Conservation (phyloP, 2,329 filamentous ascomycete genomes). For the Scorias spongiosa region DNA sequence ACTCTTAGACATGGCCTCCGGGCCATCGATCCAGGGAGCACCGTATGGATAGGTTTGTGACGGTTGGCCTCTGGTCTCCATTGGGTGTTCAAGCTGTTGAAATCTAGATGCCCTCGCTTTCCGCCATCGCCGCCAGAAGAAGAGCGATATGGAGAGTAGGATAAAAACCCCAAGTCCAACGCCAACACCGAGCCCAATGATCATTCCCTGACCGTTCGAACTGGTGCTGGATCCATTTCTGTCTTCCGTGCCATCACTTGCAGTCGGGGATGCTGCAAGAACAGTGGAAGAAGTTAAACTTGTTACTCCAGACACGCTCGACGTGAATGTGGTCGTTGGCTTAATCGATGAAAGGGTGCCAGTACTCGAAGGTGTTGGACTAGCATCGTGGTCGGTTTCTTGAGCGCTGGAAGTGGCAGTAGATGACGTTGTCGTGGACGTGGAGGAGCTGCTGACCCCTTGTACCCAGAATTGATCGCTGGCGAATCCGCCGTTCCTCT, state of each 20-base stretch:
- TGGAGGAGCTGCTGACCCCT: background rate
- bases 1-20: background rate
- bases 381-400: background rate
- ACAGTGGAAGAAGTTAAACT: background rate
- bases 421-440: background rate
- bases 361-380: background rate
- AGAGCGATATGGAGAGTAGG: background rate
- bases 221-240: background rate
- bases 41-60: background rate
- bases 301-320: background rate
- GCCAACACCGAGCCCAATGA: background rate
- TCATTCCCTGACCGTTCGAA: background rate
- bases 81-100: background rate
- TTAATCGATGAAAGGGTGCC: background rate
- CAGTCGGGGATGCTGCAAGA: background rate
- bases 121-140: background rate
- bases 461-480: background rate
- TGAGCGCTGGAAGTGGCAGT: background rate
- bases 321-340: background rate
- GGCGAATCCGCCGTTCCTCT: background rate
- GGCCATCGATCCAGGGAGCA: background rate
- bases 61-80: background rate
- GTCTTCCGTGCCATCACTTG: background rate
- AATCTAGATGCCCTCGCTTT: background rate
- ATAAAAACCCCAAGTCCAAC: background rate